Evolutionary conservation across 2,329 filamentous ascomycete species (phyloP), one percentile per base, ranked within the genome.

Genomic region (Davidsoniella eucalypti): DNA sequence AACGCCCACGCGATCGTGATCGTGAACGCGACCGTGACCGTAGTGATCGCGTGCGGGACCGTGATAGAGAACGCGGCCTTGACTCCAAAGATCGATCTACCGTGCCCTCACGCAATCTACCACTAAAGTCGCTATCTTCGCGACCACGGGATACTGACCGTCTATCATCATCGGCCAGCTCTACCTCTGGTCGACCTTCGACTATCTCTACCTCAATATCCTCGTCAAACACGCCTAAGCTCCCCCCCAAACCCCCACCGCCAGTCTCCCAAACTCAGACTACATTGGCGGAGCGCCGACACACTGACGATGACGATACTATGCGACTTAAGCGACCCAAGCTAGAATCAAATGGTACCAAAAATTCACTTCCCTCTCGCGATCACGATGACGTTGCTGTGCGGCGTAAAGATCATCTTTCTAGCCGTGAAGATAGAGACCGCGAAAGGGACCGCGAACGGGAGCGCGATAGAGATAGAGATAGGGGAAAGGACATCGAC

Each of bases 201-300:
- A 37, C 42, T 9, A 21, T 17, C 7, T 17, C 43, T 17, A 26
- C 41, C 21, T 25, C 33, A 12, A 45, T 17, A 23, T 37, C 18
- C 3, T 26, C 41, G 6, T 39, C 48, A 38, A 44, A 10, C 16
- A 38, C 48, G n/a, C 29, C 41, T 6, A 50, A 44, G 48, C 42
- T 50, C 12, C 48, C 48, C 1, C 48, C 48, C 16, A 50, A 50
- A 42, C 48, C 48, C 14, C 48, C 48, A 25, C 48, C 48, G n/a
- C 26, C 29, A n/a, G 48, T 41, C 4, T 29, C 40, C 12, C 25
- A 44, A 2, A 10, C 26, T 14, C 40, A 25, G 0, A 17, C 42
- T n/a, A 50, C 49, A n/a, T 41, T 41, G 5, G 41, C 38, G n/a
- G 42, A 44, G 7, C 41, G 44, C 14, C 29, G 42, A 37, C 33